Conservation (phyloP, 352 stramenopile species). For the Phytophthora meadii region DNA sequence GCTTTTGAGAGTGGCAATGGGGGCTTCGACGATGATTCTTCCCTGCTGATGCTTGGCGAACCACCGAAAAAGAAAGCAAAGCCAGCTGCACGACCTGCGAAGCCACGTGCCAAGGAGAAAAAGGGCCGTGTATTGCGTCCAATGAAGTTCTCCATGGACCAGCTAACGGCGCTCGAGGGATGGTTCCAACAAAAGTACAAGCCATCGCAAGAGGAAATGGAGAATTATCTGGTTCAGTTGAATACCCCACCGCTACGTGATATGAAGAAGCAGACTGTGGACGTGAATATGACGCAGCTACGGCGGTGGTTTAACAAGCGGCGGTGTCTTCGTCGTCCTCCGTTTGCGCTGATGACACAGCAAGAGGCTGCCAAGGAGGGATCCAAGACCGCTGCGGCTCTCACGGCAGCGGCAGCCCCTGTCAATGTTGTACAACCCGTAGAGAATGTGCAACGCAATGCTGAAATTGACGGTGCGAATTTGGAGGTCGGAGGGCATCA, state of each 20-base stretch:
- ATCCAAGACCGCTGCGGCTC: slow-evolving; percentile 46
- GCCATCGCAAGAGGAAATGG: slow-evolving; percentile 80
- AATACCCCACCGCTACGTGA: slow-evolving; percentile 79
- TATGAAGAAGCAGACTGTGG: slow-evolving; percentile 69
- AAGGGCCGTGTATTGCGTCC: slow-evolving; percentile 73
- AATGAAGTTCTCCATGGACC: slow-evolving; percentile 90
- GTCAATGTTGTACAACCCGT: slow-evolving; percentile 34
- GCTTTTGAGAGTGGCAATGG: slow-evolving; percentile 23
- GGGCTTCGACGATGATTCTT: slow-evolving; percentile 30
- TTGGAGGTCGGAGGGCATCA: slow-evolving; percentile 42
- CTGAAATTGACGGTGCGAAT: slow-evolving; percentile 33
- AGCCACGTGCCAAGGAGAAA: slow-evolving; percentile 62
- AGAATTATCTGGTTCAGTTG: slow-evolving; percentile 70
- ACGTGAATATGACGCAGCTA: slow-evolving; percentile 89
- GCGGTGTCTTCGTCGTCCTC: slow-evolving; percentile 79
- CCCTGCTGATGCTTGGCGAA: slow-evolving; percentile 30
- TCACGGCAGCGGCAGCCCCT: slow-evolving; percentile 38
- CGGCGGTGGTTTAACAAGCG: slow-evolving; percentile 89
- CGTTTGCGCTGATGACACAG: slow-evolving; percentile 85
- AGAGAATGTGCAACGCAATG: slow-evolving; percentile 34
- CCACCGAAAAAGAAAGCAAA: slow-evolving; percentile 45
- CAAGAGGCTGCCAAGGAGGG: slow-evolving; percentile 72
- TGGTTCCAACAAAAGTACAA: slow-evolving; percentile 92
- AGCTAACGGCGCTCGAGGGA: slow-evolving; percentile 76
- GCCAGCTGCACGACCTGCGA: slow-evolving; percentile 22